phyloP scores from a whole-genome alignment of 2,329 filamentous ascomycete species.

The Neofusicoccum umdonicola region DNA sequence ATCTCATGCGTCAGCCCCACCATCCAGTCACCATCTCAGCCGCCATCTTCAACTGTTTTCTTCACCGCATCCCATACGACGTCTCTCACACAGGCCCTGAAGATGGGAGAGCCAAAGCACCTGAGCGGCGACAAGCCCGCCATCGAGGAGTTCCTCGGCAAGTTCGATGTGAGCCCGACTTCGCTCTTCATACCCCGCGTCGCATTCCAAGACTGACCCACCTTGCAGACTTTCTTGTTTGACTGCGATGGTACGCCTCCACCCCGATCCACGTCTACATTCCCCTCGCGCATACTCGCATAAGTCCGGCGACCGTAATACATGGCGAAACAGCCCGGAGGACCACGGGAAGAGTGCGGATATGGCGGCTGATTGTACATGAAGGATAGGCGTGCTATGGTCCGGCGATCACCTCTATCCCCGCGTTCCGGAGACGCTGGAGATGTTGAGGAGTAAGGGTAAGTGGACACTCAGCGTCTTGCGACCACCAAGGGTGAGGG shows the following conservation, averaged over 20 bases:
- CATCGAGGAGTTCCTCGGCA: conserved; percentile 80
- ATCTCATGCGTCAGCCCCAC: conserved; percentile 10
- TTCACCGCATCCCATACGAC: neutral
- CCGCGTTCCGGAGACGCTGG: conserved; percentile 78
- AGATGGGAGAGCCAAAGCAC: conserved; percentile 49
- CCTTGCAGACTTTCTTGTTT: conserved; percentile 76
- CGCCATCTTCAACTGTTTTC: neutral
- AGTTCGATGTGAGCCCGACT: conserved; percentile 75
- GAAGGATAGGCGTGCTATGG: conserved; percentile 82
- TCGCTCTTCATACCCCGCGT: neutral
- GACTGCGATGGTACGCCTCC: conserved; percentile 83
- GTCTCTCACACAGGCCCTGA: neutral
- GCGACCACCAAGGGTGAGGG: neutral
- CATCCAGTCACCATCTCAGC: neutral
- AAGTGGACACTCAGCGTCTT: conserved; percentile 21
- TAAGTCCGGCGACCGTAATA: neutral
- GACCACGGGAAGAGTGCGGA: neutral
- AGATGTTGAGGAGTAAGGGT: conserved; percentile 81
- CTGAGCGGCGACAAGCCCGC: conserved; percentile 76
- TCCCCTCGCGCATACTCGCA: neutral
- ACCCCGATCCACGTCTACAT: neutral
- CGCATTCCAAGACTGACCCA: conserved; percentile 23
- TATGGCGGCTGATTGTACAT: conserved; percentile 37
- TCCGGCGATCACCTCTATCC: conserved; percentile 89
- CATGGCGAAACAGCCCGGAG: neutral